phyloP scores from a whole-genome alignment of 257 asterid genomes.

The Capsicum baccatum region DNA sequence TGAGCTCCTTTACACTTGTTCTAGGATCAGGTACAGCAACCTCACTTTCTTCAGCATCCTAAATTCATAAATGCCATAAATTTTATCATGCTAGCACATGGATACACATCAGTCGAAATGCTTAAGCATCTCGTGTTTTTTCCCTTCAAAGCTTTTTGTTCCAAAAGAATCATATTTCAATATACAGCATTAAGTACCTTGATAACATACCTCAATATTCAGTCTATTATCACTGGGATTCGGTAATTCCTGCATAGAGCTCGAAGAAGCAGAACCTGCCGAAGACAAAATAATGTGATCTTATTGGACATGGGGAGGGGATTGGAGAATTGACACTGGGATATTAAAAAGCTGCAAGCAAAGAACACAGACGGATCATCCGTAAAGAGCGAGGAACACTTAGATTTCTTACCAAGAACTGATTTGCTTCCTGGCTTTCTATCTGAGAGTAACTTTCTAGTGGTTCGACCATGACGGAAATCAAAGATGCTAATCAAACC shows the following conservation, averaged over 20 bases:
- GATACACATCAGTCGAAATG: neutral
- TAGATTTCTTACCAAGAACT: slow-evolving; percentile 27
- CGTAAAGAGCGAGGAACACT: neutral
- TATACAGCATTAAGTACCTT: neutral
- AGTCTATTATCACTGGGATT: slow-evolving; percentile 28
- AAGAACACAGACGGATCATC: neutral
- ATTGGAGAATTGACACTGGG: neutral
- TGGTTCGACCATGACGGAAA: slow-evolving; percentile 75
- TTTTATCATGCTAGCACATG: neutral
- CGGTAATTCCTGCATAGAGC: slow-evolving; percentile 26
- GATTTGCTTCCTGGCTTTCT: slow-evolving; percentile 56
- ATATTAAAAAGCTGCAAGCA: neutral
- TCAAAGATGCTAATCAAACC: slow-evolving; percentile 83
- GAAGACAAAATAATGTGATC: slow-evolving; percentile 17
- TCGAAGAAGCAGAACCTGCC: slow-evolving; percentile 30
- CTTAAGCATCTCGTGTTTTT: neutral
- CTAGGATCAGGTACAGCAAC: slow-evolving; percentile 42
- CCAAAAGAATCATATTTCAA: slow-evolving; percentile 1
- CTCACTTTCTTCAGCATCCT: slow-evolving; percentile 60
- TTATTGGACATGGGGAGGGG: neutral
- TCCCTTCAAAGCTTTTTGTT: slow-evolving; percentile 3
- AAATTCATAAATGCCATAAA: slow-evolving; percentile 17
- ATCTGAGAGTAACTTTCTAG: slow-evolving; percentile 73
- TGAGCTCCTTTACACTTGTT: slow-evolving; percentile 88
- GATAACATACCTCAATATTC: slow-evolving; percentile 24